Evolutionary conservation across 176 grass and related monocot species (phyloP).

Genomic region (Tillandsia leiboldiana): DNA sequence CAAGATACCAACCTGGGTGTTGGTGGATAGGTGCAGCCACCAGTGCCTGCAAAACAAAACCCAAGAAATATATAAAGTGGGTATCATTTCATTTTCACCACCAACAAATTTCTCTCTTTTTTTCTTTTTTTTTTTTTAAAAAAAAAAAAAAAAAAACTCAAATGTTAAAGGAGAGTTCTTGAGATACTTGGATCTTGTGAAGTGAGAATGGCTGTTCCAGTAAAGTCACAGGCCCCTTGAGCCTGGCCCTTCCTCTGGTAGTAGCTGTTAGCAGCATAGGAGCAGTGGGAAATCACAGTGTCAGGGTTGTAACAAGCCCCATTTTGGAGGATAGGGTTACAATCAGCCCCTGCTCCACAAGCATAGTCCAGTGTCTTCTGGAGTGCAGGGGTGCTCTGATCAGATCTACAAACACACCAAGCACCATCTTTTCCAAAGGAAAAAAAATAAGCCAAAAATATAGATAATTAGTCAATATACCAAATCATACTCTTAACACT

Average conservation of each 20-base stretch:
- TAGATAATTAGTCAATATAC: background rate
- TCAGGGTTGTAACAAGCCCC: slow-evolving; percentile 42
- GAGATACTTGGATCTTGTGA: slow-evolving; percentile 40
- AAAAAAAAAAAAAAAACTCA: background rate
- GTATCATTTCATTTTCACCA: no score
- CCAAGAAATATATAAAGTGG: background rate
- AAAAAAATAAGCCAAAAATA: background rate
- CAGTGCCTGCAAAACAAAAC: slow-evolving; percentile 3
- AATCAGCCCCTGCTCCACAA: slow-evolving; percentile 60
- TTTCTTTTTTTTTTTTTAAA: background rate
- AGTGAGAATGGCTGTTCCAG: slow-evolving; percentile 34
- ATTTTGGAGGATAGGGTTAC: slow-evolving; percentile 27
- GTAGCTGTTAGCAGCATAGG: slow-evolving; percentile 72
- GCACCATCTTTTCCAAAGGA: slow-evolving; percentile 17
- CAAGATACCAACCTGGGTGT: slow-evolving; percentile 7
- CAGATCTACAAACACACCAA: slow-evolving; percentile 47
- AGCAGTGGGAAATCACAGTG: slow-evolving; percentile 41
- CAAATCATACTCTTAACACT: background rate
- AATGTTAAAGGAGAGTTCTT: background rate
- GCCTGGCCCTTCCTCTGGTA: slow-evolving; percentile 44
- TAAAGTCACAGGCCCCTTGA: slow-evolving; percentile 55
- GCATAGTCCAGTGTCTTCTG: slow-evolving; percentile 54
- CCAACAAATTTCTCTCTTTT: background rate
- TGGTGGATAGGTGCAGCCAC: slow-evolving; percentile 20
- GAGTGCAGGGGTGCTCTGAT: slow-evolving; percentile 25